phyloP scores from a whole-genome alignment of 441 rosid species.

The Theobroma grandiflorum region DNA sequence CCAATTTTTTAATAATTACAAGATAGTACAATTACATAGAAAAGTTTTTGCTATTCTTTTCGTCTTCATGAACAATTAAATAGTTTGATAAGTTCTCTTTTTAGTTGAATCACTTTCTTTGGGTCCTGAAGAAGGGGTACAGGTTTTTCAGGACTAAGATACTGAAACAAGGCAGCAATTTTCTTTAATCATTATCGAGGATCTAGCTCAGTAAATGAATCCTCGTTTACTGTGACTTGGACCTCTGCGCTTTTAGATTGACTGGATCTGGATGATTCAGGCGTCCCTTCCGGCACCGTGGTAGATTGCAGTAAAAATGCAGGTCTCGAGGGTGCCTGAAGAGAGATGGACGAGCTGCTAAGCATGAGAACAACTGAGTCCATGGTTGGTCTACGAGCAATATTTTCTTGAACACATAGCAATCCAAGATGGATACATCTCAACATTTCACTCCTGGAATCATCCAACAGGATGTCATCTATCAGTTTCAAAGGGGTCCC shows the following conservation, averaged over 20 bases:
- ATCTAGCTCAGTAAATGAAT: conserved; percentile 20
- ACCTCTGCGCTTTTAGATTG: conserved; percentile 39
- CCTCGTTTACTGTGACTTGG: background rate
- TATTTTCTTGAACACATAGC: conserved; percentile 46
- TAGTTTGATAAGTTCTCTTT: no score
- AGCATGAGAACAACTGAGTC: conserved; percentile 32
- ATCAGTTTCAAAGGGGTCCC: conserved; percentile 37
- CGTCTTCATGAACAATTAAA: no score
- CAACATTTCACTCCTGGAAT: conserved; percentile 35
- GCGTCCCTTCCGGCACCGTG: background rate
- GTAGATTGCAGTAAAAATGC: background rate
- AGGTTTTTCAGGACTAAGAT: no score
- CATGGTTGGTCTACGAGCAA: conserved; percentile 49
- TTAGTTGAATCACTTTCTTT: no score
- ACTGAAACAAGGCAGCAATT: no score
- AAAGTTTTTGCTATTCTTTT: no score
- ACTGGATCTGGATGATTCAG: conserved; percentile 28
- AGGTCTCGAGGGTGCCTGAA: background rate
- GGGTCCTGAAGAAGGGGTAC: no score
- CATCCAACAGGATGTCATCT: conserved; percentile 38
- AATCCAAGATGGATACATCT: conserved; percentile 40
- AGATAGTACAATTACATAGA: no score
- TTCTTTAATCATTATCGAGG: conserved; percentile 16
- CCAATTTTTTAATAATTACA: no score
- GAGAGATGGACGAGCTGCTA: background rate